Evolutionary conservation across 331 rosid genomes (phyloP).

Genomic region (Rosa hybrid): DNA sequence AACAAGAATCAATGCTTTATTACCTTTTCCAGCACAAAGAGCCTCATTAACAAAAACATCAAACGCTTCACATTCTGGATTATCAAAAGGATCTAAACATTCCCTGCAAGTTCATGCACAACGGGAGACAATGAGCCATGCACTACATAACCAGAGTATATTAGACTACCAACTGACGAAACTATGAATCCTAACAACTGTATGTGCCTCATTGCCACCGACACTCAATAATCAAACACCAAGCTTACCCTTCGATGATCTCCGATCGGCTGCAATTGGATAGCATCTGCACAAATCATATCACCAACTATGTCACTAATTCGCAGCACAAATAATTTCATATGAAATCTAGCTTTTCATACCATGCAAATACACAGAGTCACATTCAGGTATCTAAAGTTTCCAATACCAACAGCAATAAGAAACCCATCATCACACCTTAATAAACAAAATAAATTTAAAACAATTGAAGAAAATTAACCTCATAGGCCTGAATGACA

Average conservation of each 20-base stretch:
- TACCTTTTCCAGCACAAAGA: conserved; percentile 84
- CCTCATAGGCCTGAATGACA: conserved; percentile 85
- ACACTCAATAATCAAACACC: background rate
- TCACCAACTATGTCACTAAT: background rate
- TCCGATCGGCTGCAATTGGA: conserved; percentile 64
- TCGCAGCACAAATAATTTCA: background rate
- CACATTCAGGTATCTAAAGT: background rate
- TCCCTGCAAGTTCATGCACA: conserved; percentile 51
- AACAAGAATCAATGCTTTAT: background rate
- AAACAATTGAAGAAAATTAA: background rate
- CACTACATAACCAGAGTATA: background rate
- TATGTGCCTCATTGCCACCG: background rate
- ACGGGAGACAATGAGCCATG: conserved; percentile 20
- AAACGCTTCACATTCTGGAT: conserved; percentile 88
- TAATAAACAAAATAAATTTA: too few relatives aligned
- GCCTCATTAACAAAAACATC: conserved; percentile 83
- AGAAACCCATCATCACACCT: too few relatives aligned
- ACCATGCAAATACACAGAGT: background rate
- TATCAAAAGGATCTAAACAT: conserved; percentile 87
- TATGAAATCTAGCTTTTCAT: background rate
- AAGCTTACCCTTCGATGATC: conserved; percentile 62
- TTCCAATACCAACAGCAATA: too few relatives aligned
- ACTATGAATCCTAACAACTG: background rate
- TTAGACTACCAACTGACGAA: background rate
- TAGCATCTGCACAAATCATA: conserved; percentile 53